Evolutionary conservation across 371 early-diverging fungal genomes (phyloP).

Genomic region (Chytridium lagenaria): DNA sequence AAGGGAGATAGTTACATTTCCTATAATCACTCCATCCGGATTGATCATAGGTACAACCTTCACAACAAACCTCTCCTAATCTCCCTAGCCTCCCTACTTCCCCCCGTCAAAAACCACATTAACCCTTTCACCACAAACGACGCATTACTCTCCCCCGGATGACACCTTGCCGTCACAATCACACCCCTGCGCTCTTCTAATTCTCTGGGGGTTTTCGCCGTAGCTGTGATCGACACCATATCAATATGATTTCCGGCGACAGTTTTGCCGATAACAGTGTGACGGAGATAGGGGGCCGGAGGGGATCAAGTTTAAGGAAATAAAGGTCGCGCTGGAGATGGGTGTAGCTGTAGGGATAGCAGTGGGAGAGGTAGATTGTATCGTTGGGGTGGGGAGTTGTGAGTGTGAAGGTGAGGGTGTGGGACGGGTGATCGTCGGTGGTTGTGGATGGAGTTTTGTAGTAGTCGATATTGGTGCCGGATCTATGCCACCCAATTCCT

Average conservation of each 20-base stretch:
- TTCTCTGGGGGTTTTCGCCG: conserved; percentile 23
- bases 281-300: conserved; percentile 25
- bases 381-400: conserved; percentile 38
- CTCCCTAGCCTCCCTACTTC: conserved; percentile 31
- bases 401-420: too few relatives aligned
- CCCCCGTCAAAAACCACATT: conserved; percentile 44
- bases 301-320: conserved; percentile 33
- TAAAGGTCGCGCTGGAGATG: conserved; percentile 42
- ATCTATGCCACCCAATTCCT: conserved; percentile 48
- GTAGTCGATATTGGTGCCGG: conserved; percentile 46
- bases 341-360: conserved; percentile 57
- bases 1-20: conserved; percentile 21
- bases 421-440: conserved; percentile 39
- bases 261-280: conserved; percentile 37
- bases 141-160: conserved; percentile 58
- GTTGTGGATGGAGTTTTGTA: conserved; percentile 45
- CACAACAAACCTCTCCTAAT: conserved; percentile 47
- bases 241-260: conserved; percentile 50
- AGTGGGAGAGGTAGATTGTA: conserved; percentile 51
- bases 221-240: conserved; percentile 51
- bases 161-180: conserved; percentile 43
- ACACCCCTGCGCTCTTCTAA: conserved; percentile 25
- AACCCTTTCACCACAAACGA: conserved; percentile 56
- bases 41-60: conserved; percentile 60
- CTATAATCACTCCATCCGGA: conserved; percentile 50